Evolutionary conservation across 1,284 basidiomycete species (phyloP).

Genomic region (Cutaneotrichosporon spelunceum): DNA sequence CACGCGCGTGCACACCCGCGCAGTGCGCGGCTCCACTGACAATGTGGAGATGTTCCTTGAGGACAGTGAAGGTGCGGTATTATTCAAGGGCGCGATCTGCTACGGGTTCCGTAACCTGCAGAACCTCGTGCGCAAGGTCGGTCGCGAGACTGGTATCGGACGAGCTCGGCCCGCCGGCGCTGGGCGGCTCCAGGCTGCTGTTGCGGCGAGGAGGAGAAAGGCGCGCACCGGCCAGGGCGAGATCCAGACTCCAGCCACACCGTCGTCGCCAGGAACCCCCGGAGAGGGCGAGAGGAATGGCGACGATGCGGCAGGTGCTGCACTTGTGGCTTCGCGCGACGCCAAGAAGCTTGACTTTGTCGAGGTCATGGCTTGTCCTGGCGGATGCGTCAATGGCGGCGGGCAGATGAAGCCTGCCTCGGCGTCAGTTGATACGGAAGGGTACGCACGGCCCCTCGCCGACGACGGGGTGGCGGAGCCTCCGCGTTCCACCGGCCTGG

Average conservation of each 20-base stretch:
- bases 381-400: constrained; percentile 95
- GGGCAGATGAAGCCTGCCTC: constrained; percentile 73
- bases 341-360: constrained; percentile 83
- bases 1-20: constrained; percentile 58
- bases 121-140: constrained; percentile 91
- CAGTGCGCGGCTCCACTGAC: constrained; percentile 61
- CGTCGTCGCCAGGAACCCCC: constrained; percentile 28
- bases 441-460: constrained; percentile 60
- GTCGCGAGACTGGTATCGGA: constrained; percentile 74
- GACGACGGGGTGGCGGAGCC: constrained; percentile 44
- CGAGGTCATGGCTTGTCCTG: constrained; percentile 99
- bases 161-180: constrained; percentile 51
- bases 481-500: constrained; percentile 27
- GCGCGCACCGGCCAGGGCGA: constrained; percentile 42
- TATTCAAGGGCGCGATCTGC: constrained; percentile 91
- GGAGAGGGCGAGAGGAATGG: constrained; percentile 29
- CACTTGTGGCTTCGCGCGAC: constrained; percentile 41
- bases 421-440: constrained; percentile 58
- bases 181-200: constrained; percentile 47
- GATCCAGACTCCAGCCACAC: constrained; percentile 19
- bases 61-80: constrained; percentile 57
- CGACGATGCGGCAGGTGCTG: constrained; percentile 13
- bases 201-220: constrained; percentile 50
- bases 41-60: constrained; percentile 65
- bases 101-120: constrained; percentile 98